Conservation (phyloP, 1,139 yeast species). For the Tardiomyces blankii region DNA sequence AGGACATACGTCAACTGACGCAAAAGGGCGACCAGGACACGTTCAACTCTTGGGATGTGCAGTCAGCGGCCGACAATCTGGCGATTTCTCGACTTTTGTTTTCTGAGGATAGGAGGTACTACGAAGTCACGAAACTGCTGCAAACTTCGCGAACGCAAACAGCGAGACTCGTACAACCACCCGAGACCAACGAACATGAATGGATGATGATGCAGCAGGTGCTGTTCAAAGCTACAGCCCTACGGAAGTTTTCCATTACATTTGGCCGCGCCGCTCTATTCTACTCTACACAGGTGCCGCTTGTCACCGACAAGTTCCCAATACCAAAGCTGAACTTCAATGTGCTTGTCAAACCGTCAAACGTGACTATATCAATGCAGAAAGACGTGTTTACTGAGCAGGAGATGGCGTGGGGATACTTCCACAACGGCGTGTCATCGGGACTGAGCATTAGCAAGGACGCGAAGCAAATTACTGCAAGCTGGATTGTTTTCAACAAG, state of each 20-base stretch:
- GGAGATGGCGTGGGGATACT: conserved; percentile 70
- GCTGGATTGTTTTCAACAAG: conserved; percentile 86
- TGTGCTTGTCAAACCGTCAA: conserved; percentile 54
- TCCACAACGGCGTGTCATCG: conserved; percentile 86
- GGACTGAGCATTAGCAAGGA: conserved; percentile 68
- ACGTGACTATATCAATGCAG: conserved; percentile 52
- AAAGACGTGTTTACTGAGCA: conserved; percentile 42
- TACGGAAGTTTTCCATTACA: conserved; percentile 67
- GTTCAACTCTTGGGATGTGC: conserved; percentile 51
- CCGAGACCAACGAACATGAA: conserved; percentile 44
- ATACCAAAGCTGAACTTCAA: conserved; percentile 67
- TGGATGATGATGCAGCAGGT: conserved; percentile 47
- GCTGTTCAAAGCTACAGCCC: conserved; percentile 51
- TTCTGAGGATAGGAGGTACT: conserved; percentile 67
- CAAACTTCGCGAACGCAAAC: conserved; percentile 59
- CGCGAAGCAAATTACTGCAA: conserved; percentile 68
- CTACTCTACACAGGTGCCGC: conserved; percentile 62
- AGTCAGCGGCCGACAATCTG: conserved; percentile 53
- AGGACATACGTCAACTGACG: conserved; percentile 41
- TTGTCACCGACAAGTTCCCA: conserved; percentile 76
- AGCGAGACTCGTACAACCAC: conserved; percentile 29
- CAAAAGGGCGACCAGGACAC: conserved; percentile 39
- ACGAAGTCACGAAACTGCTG: conserved; percentile 59
- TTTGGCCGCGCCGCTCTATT: conserved; percentile 68
- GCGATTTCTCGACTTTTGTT: conserved; percentile 63